Conservation (phyloP, 352 stramenopile genomes). For the Phytophthora boehmeriae region DNA sequence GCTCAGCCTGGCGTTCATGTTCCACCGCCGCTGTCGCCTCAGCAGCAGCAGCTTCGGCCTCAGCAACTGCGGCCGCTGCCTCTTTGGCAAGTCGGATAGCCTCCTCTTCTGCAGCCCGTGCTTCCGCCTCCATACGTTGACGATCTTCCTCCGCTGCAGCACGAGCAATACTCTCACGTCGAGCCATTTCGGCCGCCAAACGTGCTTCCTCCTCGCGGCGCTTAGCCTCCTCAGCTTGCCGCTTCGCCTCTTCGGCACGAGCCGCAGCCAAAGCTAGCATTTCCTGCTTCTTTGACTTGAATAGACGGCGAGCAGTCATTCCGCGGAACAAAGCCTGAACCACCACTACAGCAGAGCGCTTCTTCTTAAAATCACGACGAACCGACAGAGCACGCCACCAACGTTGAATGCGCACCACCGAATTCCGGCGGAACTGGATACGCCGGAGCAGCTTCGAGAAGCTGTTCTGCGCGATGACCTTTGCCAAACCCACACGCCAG, state of each 20-base stretch:
- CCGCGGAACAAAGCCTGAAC: slow-evolving; percentile 85
- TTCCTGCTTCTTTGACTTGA: slow-evolving; percentile 89
- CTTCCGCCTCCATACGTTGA: slow-evolving; percentile 82
- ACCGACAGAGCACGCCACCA: slow-evolving; percentile 84
- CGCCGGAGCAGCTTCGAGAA: slow-evolving; percentile 62
- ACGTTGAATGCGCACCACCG: slow-evolving; percentile 71
- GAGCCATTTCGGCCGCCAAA: slow-evolving; percentile 58
- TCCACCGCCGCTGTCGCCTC: slow-evolving; percentile 80
- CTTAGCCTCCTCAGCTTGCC: slow-evolving; percentile 85
- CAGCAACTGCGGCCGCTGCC: slow-evolving; percentile 52
- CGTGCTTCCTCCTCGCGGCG: slow-evolving; percentile 79
- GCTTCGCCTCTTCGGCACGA: slow-evolving; percentile 71
- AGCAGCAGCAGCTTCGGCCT: slow-evolving; percentile 69
- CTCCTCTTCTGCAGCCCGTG: slow-evolving; percentile 76
- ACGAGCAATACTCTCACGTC: slow-evolving; percentile 80
- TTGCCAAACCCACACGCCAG: slow-evolving; percentile 83
- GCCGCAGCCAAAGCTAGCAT: slow-evolving; percentile 80
- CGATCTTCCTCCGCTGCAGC: slow-evolving; percentile 58
- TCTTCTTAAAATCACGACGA: slow-evolving; percentile 84
- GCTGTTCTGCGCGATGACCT: slow-evolving; percentile 76
- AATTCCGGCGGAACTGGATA: slow-evolving; percentile 64
- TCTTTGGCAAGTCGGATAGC: slow-evolving; percentile 74
- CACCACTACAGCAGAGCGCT: slow-evolving; percentile 68
- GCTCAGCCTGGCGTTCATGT: slow-evolving; percentile 80
- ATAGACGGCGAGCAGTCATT: slow-evolving; percentile 67